Evolutionary conservation across 331 rosid genomes (phyloP).

Genomic region (Cydonia oblonga): DNA sequence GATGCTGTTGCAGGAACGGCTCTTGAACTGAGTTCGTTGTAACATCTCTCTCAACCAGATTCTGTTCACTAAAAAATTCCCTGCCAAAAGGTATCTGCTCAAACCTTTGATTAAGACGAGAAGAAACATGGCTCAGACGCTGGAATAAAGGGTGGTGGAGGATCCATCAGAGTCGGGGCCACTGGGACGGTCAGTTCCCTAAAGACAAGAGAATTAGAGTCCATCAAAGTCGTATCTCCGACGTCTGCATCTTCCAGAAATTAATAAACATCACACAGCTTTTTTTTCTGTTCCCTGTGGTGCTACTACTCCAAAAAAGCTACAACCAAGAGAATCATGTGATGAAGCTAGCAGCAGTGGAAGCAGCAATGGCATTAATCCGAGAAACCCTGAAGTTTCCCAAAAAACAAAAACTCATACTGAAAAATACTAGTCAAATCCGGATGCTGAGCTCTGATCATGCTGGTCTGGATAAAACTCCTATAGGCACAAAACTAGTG

Average conservation of each 20-base stretch:
- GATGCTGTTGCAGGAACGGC: conserved; percentile 25
- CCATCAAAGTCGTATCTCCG: conserved; percentile 37
- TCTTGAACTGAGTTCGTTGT: conserved; percentile 20
- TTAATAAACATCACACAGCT: conserved; percentile 27
- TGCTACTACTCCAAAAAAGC: conserved; percentile 32
- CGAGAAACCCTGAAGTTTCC: conserved; percentile 25
- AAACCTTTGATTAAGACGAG: conserved; percentile 16
- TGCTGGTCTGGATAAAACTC: conserved; percentile 32
- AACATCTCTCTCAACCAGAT: conserved; percentile 7
- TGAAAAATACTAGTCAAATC: conserved; percentile 37
- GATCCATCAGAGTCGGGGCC: conserved; percentile 73
- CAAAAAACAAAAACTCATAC: conserved; percentile 35
- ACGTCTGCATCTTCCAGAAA: conserved; percentile 35
- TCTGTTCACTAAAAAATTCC: background rate
- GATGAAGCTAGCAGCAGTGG: conserved; percentile 53
- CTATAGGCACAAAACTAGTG: conserved; percentile 47
- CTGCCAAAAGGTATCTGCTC: conserved; percentile 7
- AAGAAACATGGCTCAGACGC: conserved; percentile 55
- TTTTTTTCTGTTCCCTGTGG: conserved; percentile 35
- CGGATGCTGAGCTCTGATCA: conserved; percentile 66
- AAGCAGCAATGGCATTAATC: conserved; percentile 22
- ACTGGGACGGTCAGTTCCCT: conserved; percentile 75
- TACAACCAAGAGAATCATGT: conserved; percentile 40
- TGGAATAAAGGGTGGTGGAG: conserved; percentile 74
- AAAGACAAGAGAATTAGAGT: conserved; percentile 81